Percentiles rank a stretch among this genome's conserved stretches.
phyloP scores from a whole-genome alignment of 768 basidiomycete species.

The Hygrophorus pudorinus region DNA sequence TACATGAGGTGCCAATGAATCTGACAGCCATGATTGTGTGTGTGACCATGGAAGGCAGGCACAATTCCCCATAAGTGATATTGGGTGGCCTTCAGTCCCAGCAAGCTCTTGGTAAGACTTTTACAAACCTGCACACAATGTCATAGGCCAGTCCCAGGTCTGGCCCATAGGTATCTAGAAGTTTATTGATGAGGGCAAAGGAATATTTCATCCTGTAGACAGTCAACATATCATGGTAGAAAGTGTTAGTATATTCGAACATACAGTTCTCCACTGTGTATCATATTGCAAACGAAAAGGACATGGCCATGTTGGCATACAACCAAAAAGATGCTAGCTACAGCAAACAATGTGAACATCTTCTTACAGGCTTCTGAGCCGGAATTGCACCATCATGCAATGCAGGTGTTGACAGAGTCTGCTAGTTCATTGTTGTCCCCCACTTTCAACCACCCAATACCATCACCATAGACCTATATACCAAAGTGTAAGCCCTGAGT shows the following conservation, averaged over 20 bases:
- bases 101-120: constrained; percentile 9
- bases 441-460: neutral
- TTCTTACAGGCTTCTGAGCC: constrained; percentile 11
- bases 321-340: no score
- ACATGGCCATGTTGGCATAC: no score
- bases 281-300: no score
- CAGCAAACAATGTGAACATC: constrained; percentile 21
- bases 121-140: constrained; percentile 14
- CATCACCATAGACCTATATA: no score
- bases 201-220: constrained; percentile 22
- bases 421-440: neutral
- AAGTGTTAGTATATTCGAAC: constrained; percentile 26
- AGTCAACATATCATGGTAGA: constrained; percentile 1
- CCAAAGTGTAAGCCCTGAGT: no score
- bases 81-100: constrained; percentile 4
- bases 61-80: neutral
- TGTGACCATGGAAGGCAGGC: no score
- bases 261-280: no score
- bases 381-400: neutral
- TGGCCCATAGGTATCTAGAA: constrained; percentile 13
- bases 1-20: constrained; percentile 10
- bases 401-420: neutral
- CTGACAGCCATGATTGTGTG: constrained; percentile 8
- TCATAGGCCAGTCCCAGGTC: constrained; percentile 17
- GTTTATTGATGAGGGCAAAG: constrained; percentile 13